A percentile compares a stretch with the other conserved stretches of the same genome.
These are phyloP conservation scores for Kodamaea fungicola DNA, from an alignment of 1,139 yeast genomes.

Conservation along the genomic window DNA sequence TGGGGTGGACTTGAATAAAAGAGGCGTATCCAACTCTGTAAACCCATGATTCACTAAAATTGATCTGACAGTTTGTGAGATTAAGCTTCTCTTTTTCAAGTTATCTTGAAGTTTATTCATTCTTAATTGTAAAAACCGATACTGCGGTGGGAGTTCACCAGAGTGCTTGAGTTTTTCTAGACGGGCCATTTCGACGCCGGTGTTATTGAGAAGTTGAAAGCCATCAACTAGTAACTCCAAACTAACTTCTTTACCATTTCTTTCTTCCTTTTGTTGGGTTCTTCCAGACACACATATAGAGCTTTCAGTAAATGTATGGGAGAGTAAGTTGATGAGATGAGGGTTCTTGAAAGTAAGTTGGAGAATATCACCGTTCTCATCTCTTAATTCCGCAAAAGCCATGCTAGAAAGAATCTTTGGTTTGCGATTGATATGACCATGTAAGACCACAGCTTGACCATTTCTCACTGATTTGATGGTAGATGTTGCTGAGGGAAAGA, in stretches of 20 bases:
- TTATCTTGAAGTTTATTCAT: slow-evolving; percentile 57
- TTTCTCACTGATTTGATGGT: slow-evolving; percentile 1
- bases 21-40: slow-evolving; percentile 88
- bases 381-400: slow-evolving; percentile 74
- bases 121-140: slow-evolving; percentile 76
- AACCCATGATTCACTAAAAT: slow-evolving; percentile 51
- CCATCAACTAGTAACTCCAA: slow-evolving; percentile 58
- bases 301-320: slow-evolving; percentile 61
- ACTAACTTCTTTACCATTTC: slow-evolving; percentile 11
- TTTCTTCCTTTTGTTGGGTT: slow-evolving; percentile 30
- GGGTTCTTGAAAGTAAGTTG: slow-evolving; percentile 58
- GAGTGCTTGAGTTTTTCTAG: slow-evolving; percentile 55
- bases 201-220: slow-evolving; percentile 59
- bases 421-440: slow-evolving; percentile 81
- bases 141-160: slow-evolving; percentile 67
- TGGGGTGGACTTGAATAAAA: slow-evolving; percentile 91
- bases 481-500: slow-evolving; percentile 6
- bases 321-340: slow-evolving; percentile 38
- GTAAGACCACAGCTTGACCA: slow-evolving; percentile 32
- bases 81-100: slow-evolving; percentile 57
- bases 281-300: slow-evolving; percentile 68
- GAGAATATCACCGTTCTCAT: slow-evolving; percentile 59
- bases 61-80: slow-evolving; percentile 54
- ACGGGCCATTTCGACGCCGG: slow-evolving; percentile 69
- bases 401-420: slow-evolving; percentile 49